Base-by-base conservation (phyloP, 2,329 filamentous ascomycete genomes). In the Plectosphaerella plurivora region DNA sequence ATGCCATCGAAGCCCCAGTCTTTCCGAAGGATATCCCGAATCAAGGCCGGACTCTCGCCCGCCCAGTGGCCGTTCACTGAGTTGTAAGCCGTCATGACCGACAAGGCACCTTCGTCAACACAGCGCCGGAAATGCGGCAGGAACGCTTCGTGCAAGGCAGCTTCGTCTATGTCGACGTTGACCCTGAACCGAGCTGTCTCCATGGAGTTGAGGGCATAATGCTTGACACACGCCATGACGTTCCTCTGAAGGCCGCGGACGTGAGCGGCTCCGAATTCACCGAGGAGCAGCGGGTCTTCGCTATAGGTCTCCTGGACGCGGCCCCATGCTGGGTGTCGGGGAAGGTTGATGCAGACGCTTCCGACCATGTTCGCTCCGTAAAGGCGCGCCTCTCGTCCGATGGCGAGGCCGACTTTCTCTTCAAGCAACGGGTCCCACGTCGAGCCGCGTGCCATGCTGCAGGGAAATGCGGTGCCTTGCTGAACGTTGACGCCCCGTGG, bases 121-220 rank as follows among this genome's bases (percentile, higher is more conserved):
- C 57, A 49, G 4, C 46, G 49, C 14, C 41, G 50, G 6, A 61
- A 61, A 36, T 60, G 60, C 2, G 59, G 22, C 3, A 62, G 59
- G 37, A 55, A 61, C 1, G 57, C 54, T 11, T 62, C 59, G 16
- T 59, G 58, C 9, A 59, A 50, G 4, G 58, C 58, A 10, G 48
- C 52, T 8, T 53, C 45, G 1, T 55, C 54, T 4, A 62, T 22
- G 2, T 58, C 22, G 2, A 62, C 58, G 16, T 61, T 55, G 7
- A 62, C 57, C 18, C 54, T 50, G 18, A 61, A 62, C 1, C 58
- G 55, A 7, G 60, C 53, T 3, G 56, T 61, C 39, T 61, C 59
- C 55, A 60, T 61, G 0, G 60, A 62, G 35, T 62, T 59, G 12
- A 62, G 52, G 3, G 60, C 59, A 25, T 49, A 59, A 12, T 62